Base-by-base conservation (phyloP, 225 moss, liverwort and hornwort genomes). In the Thuidium tamariscinum region DNA sequence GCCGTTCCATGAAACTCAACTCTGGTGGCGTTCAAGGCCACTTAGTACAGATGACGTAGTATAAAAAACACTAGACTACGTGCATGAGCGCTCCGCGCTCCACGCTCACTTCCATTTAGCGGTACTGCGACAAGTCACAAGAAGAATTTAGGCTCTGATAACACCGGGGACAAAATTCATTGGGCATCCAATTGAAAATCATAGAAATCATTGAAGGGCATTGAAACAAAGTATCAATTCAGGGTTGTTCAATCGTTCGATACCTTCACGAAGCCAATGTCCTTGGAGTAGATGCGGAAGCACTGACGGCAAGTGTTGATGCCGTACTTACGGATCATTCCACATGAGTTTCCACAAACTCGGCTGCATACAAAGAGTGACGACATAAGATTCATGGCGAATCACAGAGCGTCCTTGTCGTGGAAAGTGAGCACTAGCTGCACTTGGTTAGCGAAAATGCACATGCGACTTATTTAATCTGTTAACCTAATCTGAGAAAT, bases 291-390 rank as follows among this genome's bases (percentile, higher is more conserved):
- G 74, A 92, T 92, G 74, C 91, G 89, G 72, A 94, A 94, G 84
- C 94, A 94, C 89, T 94, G 92, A 56, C 92, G 91, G 91, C 91
- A 94, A 51, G 94, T 91, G 89, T 94, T 94, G 79, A 94, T 94
- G 83, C 92, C 94, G 55, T 94, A 94, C 85, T 94, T 94, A 20
- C 94, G 87, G 86, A 94, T 92, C 92, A 94, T 87, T 80, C 94
- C 94, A 20, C 91, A 93, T 13, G 88, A 90, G 55, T 94, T 94
- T 19, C 93, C 93, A 37, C 94, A 94, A 68, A 94, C 94, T 52
- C 93, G 92, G 89, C 94, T 93, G 92, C 77, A 46, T 14, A 19
- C 7, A 25, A 18, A 39, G 10, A 42, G 41, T 16, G 27, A 83
- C 2, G 39, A 21, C 44, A 32, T 68, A 9, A 88, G 27, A 41